Evolutionary conservation across 169 alveolate genomes (phyloP).

Genomic region (Plasmodium chabaudi): DNA sequence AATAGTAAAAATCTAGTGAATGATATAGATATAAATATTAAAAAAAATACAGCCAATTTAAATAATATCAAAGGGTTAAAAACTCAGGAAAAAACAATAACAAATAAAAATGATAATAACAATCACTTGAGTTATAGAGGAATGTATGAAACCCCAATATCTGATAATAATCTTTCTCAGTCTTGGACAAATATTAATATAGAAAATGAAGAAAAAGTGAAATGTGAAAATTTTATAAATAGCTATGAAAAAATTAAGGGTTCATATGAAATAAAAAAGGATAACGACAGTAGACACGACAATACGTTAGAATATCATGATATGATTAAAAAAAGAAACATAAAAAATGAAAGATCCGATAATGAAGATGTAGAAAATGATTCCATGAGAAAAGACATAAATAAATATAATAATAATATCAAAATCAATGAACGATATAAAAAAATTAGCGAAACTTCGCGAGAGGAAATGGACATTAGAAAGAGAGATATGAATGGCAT

Average conservation of each 20-base stretch:
- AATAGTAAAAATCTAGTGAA: neutral
- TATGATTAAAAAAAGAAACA: neutral
- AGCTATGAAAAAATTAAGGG: constrained; percentile 2
- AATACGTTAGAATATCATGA: neutral
- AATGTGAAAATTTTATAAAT: constrained; percentile 11
- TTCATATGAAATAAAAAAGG: constrained; percentile 10
- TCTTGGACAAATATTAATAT: constrained; percentile 3
- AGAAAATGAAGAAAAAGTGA: constrained; percentile 2
- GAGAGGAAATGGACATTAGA: constrained; percentile 3
- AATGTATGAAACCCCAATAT: constrained; percentile 13
- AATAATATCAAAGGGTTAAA: constrained; percentile 23
- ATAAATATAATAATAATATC: constrained; percentile 1
- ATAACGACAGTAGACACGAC: neutral
- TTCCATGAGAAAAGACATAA: neutral
- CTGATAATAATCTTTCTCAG: constrained; percentile 3
- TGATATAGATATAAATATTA: constrained; percentile 18
- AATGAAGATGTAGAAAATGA: constrained; percentile 4
- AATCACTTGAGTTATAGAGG: neutral
- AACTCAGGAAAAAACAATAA: constrained; percentile 18
- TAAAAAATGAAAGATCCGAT: constrained; percentile 7
- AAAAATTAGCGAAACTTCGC: neutral
- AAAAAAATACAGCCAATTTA: constrained; percentile 11
- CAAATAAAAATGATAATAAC: constrained; percentile 23
- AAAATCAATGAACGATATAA: neutral
- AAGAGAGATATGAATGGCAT: neutral